Percentiles rank a stretch among this genome's conserved stretches.
Evolutionary conservation across 2,329 filamentous ascomycete species (phyloP).

Genomic region (Ceratocystis alfenasii): DNA sequence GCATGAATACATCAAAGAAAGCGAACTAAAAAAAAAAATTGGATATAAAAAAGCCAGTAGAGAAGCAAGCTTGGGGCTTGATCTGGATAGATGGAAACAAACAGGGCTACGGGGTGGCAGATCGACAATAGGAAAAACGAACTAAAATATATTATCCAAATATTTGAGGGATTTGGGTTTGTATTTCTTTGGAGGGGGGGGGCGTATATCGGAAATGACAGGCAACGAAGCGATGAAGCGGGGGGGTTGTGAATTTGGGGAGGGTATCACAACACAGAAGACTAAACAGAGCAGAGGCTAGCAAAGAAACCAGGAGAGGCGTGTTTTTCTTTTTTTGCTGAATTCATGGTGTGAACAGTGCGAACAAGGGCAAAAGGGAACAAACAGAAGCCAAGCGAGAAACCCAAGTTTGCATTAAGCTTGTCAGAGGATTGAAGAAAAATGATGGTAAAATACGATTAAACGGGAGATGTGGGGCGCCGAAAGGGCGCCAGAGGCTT

Average conservation of each 20-base stretch:
- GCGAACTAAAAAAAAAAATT: neutral
- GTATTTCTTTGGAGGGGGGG: neutral
- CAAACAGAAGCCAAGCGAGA: neutral
- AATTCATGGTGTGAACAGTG: neutral
- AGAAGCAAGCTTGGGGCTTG: neutral
- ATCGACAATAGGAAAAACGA: neutral
- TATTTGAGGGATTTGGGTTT: neutral
- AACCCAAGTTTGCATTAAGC: constrained; percentile 6
- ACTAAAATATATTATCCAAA: too few relatives aligned
- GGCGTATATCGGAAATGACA: constrained; percentile 1
- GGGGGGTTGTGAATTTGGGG: neutral
- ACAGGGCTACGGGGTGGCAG: neutral
- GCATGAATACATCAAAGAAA: neutral
- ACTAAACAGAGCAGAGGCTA: too few relatives aligned
- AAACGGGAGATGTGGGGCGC: neutral
- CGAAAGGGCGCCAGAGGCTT: neutral
- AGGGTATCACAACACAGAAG: neutral
- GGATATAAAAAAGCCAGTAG: neutral
- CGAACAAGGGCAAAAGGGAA: neutral
- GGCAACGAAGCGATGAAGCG: neutral
- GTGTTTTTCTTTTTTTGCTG: neutral
- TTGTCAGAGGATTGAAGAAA: constrained; percentile 10
- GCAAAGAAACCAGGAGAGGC: neutral
- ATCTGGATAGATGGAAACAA: constrained; percentile 2
- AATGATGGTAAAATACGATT: constrained; percentile 1